Base-by-base conservation (phyloP, 306 rosid species). In the Glycyrrhiza uralensis region DNA sequence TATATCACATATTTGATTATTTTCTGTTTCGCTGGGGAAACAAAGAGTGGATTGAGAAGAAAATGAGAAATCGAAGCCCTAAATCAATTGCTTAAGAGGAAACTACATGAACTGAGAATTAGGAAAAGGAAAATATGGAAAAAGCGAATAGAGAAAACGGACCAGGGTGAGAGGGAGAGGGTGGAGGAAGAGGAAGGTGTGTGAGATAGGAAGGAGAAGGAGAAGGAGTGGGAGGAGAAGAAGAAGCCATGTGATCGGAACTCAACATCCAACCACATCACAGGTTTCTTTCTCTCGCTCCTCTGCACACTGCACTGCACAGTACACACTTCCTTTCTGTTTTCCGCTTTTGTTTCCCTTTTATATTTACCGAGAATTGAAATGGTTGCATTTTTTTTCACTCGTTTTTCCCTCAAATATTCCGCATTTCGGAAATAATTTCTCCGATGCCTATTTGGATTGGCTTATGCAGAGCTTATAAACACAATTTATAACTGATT, bases 151-250 rank as follows among this genome's bases (percentile, higher is more conserved):
- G 76, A n/a, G 71, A 77, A 66, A 6, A 46, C 33, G 30, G 30
- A 88, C 97, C 95, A 70, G 84, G 68, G 44, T 49, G 35, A 36
- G 72, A 26, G 2, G 69, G 78, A 24, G 76, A 23, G 20, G 88
- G 18, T 2, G 57, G 35, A 55, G 59, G 66, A 51, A 61, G 65
- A 36, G 82, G 82, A 78, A 78, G 65, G 26, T 65, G 73, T 7
- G 82, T 71, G 73, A 20, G 2, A 38, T 28, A 71, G 2, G 72
- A 69, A 7, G 35, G 47, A 45, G 70, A 42, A 4, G 72, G 59
- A 42, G 80, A 1, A 14, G 69, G 36, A 20, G 59, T 0, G 3
- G 71, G 14, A 60, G 72, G 8, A 71, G 82, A 15, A 63, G 77
- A 44, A 71, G 73, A 62, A 52, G 77, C 80, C 80, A 76, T 76